These are phyloP conservation scores for Waltergamsia citrina DNA, from an alignment of 2,329 filamentous ascomycete species.

Conservation along the genomic window DNA sequence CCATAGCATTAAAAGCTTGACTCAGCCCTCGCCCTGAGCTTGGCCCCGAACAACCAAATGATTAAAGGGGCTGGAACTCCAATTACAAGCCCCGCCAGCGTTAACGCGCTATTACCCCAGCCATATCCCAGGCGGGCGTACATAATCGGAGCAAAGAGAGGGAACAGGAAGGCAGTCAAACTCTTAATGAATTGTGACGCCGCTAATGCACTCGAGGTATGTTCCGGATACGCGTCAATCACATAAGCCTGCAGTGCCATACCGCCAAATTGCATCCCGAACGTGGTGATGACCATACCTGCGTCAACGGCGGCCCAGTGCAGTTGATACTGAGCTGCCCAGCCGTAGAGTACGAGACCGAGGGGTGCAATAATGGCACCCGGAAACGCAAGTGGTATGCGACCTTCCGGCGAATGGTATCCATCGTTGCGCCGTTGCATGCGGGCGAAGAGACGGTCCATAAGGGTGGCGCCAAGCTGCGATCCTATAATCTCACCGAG, in stretches of 20 bases:
- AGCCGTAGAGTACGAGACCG: constrained; percentile 32
- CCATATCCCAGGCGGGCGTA: constrained; percentile 22
- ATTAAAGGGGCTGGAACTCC: constrained; percentile 24
- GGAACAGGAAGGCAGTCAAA: constrained; percentile 34
- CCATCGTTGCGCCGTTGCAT: background rate
- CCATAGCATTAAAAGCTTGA: constrained; percentile 1
- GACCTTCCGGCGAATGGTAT: constrained; percentile 11
- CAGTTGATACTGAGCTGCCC: constrained; percentile 24
- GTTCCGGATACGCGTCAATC: constrained; percentile 34
- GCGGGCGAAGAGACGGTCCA: constrained; percentile 25
- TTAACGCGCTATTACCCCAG: constrained; percentile 24
- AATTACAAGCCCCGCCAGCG: constrained; percentile 23
- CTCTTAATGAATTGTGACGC: constrained; percentile 33
- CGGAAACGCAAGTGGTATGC: constrained; percentile 13
- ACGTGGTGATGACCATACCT: constrained; percentile 20
- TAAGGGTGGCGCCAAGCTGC: constrained; percentile 32
- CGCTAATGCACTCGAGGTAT: constrained; percentile 35
- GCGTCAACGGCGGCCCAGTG: constrained; percentile 28
- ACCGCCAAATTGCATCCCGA: constrained; percentile 19
- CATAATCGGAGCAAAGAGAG: constrained; percentile 32
- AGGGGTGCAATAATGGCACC: constrained; percentile 32
- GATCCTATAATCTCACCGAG: constrained; percentile 51
- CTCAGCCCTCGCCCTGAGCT: constrained; percentile 4
- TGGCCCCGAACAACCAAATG: constrained; percentile 28
- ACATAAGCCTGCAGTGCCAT: constrained; percentile 27